Conservation (phyloP, 306 rosid genomes). For the Lablab purpureus region DNA sequence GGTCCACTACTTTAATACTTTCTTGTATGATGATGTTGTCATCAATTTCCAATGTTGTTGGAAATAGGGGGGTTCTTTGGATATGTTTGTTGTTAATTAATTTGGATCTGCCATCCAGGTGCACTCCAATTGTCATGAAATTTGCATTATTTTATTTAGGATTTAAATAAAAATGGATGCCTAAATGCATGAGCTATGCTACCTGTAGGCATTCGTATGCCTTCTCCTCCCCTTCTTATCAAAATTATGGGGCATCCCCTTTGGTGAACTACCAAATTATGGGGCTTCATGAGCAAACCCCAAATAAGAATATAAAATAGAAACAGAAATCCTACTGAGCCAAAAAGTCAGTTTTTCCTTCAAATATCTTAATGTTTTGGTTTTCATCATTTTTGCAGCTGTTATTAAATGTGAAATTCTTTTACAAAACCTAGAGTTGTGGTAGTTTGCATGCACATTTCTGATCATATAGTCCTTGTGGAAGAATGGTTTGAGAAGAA, state of each 20-base stretch:
- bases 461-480: background rate
- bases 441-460: background rate
- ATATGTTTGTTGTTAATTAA: conserved; percentile 89
- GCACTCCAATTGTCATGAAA: conserved; percentile 41
- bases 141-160: conserved; percentile 7
- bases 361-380: background rate
- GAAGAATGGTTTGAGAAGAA: conserved; percentile 7
- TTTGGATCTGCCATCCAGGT: conserved; percentile 97
- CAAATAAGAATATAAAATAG: background rate
- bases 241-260: conserved; percentile 88
- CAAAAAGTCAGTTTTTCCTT: background rate
- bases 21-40: conserved; percentile 21
- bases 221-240: conserved; percentile 87
- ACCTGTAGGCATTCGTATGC: conserved; percentile 82
- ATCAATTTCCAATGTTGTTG: conserved; percentile 44
- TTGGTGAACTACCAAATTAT: conserved; percentile 79
- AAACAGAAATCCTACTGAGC: background rate
- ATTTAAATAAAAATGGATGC: conserved; percentile 14
- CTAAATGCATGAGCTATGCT: conserved; percentile 38
- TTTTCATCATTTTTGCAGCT: background rate
- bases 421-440: background rate
- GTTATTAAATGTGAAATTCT: conserved; percentile 33
- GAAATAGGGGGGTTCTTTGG: conserved; percentile 82
- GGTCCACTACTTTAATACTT: too few species aligned
- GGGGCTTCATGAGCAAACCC: conserved; percentile 17